Evolutionary conservation across 495 filamentous ascomycete genomes (phyloP).

Genomic region (Hyaloscypha hepaticicola): DNA sequence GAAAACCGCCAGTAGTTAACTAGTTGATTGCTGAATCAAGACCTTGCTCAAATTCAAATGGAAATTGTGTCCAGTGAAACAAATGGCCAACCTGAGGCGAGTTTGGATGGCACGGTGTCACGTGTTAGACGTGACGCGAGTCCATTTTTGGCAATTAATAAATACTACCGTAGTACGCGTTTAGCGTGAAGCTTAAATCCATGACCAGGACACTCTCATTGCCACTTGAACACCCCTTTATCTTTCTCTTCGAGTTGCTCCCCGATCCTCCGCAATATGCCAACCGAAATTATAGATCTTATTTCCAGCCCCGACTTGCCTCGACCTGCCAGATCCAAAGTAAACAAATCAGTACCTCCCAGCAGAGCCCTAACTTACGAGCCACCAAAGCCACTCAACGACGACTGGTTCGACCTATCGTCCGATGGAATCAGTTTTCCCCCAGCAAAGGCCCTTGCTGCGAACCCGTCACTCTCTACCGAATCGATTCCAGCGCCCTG

Average conservation of each 20-base stretch:
- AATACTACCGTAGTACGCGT: no score
- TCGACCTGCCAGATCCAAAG: background rate
- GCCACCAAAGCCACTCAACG: background rate
- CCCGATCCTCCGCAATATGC: constrained; percentile 13
- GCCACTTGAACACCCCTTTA: background rate
- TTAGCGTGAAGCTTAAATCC: background rate
- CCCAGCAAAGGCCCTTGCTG: background rate
- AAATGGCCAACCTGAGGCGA: background rate
- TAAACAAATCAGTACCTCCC: background rate
- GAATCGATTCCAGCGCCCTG: constrained; percentile 1
- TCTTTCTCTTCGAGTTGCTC: background rate
- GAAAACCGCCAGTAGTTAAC: background rate
- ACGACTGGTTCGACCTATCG: constrained; percentile 21
- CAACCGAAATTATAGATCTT: constrained; percentile 25
- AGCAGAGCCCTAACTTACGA: constrained; percentile 12
- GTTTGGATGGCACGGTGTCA: background rate
- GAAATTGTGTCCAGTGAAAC: background rate
- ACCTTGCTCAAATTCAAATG: background rate
- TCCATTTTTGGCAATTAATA: no score
- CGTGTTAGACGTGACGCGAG: no score
- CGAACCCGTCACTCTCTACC: background rate
- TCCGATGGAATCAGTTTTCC: constrained; percentile 7
- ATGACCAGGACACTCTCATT: background rate
- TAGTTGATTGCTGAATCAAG: background rate
- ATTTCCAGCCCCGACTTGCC: constrained; percentile 24